These are phyloP conservation scores for Ambrosiella beaveri DNA, from an alignment of 2,329 filamentous ascomycete genomes.

Conservation along the genomic window DNA sequence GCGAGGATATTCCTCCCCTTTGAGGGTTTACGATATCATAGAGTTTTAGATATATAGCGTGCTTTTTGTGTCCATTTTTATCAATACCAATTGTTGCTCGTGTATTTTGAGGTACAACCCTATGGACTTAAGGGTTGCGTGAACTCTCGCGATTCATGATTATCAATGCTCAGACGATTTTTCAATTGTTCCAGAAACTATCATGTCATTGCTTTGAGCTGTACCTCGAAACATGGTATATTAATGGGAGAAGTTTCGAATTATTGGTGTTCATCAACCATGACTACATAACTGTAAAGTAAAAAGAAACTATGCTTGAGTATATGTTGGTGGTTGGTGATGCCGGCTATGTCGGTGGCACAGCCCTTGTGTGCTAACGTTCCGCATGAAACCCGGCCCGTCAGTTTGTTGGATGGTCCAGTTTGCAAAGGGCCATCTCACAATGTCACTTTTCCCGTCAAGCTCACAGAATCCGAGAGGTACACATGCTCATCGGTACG, in stretches of 20 bases:
- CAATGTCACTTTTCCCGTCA: too few relatives aligned
- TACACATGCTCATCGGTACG: too few relatives aligned
- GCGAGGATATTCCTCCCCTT: slow-evolving; percentile 72
- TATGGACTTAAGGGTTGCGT: too few relatives aligned
- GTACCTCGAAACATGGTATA: background rate
- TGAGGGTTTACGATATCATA: slow-evolving; percentile 24
- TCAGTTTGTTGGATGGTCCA: too few relatives aligned
- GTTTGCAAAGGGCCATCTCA: too few relatives aligned
- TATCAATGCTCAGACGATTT: slow-evolving; percentile 5
- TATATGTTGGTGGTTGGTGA: too few relatives aligned
- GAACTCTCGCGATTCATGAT: too few relatives aligned
- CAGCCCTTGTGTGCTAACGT: too few relatives aligned
- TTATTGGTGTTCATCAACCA: background rate
- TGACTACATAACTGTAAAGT: background rate
- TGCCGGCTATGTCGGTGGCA: too few relatives aligned
- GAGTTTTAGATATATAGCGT: background rate
- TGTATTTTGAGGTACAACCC: background rate
- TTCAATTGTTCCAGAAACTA: slow-evolving; percentile 3
- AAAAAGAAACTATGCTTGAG: too few relatives aligned
- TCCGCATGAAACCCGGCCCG: too few relatives aligned
- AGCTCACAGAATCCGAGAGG: too few relatives aligned
- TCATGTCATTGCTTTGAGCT: background rate
- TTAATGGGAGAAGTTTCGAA: background rate
- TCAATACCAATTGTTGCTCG: background rate
- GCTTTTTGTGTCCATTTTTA: background rate